A percentile compares a stretch with the other conserved stretches of the same genome.
Conservation (phyloP, 2,329 filamentous ascomycete species). For the Paraphaeosphaeria sporulosa region DNA sequence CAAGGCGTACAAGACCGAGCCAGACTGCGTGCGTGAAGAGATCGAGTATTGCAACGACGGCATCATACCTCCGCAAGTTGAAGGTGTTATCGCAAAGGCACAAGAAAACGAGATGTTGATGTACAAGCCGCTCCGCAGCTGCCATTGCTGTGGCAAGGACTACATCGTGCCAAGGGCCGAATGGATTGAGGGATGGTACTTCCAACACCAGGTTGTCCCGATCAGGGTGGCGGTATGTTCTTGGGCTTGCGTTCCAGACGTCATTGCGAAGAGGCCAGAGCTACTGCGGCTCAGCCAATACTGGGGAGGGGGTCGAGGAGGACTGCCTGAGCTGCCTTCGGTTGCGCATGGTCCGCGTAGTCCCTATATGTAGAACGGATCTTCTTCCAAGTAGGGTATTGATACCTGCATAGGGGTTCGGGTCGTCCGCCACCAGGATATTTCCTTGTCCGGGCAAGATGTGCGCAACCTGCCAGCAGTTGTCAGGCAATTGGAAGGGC, state of each 20-base stretch:
- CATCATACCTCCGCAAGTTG: conserved; percentile 18
- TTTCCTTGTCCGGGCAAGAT: too few relatives aligned
- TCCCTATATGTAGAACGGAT: too few relatives aligned
- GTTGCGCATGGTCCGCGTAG: too few relatives aligned
- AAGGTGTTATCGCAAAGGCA: conserved; percentile 16
- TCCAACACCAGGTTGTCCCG: conserved; percentile 21
- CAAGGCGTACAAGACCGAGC: conserved; percentile 10
- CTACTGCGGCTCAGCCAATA: neutral
- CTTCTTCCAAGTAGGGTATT: too few relatives aligned
- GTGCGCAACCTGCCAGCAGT: too few relatives aligned
- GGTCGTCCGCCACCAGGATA: too few relatives aligned
- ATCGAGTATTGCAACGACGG: neutral
- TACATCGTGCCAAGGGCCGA: conserved; percentile 40
- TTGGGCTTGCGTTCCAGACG: conserved; percentile 40
- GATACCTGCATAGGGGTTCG: too few relatives aligned
- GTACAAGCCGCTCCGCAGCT: conserved; percentile 31
- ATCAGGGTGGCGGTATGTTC: conserved; percentile 40
- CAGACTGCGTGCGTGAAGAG: neutral
- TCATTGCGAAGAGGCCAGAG: conserved; percentile 23
- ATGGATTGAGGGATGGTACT: conserved; percentile 44
- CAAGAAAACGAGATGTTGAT: conserved; percentile 23
- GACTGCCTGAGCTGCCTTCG: too few relatives aligned
- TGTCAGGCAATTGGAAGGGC: too few relatives aligned
- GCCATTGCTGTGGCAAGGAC: conserved; percentile 35
- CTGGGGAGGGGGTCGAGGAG: too few relatives aligned